Base-by-base conservation (phyloP, 768 basidiomycete genomes). In the Trichaptum fuscoviolaceum region DNA sequence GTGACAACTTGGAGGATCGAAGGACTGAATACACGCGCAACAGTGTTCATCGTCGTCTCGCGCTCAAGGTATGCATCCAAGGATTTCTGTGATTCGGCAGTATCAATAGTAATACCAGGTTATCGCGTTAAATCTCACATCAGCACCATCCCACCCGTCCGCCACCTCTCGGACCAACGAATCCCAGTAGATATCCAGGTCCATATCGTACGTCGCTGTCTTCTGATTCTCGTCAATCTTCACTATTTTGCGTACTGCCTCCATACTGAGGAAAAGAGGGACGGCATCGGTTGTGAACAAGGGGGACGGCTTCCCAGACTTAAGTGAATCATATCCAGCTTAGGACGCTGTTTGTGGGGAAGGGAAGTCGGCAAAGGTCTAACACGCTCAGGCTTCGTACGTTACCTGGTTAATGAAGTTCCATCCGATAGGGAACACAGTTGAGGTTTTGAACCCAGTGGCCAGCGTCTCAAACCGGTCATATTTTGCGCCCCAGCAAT, bases 181-280 rank as follows among this genome's bases (percentile, higher is more conserved):
- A 58, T 65, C n/a, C 64, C 64, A 65, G 64, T 63, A 65, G n/a
- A 57, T 18, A 27, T 30, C 63, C 24, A 36, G 24, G 17, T 63
- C 63, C 26, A 36, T 36, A 10, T 17, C 26, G 18, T 25, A 9
- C 2, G 57, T 24, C 5, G 57, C 64, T 35, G 64, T 62, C 63
- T 34, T 34, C 18, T 57, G 15, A 30, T 10, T 3, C 57, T 57
- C 64, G 64, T 52, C 35, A 18, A 65, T 24, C 25, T 23, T 65
- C 20, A 65, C n/a, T 2, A 52, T 23, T 3, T 62, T 65, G 26
- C 52, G 35, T 18, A 65, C 26, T 20, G 57, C 25, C 7, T 65
- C 57, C 36, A 65, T 65, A 15, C 23, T 15, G 6, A 58, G 35
- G 42, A 58, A 25, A 35, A 58, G 35, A 26, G 64, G 64, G 24